Evolutionary conservation across 2,329 filamentous ascomycete genomes (phyloP).

Genomic region (Stagonosporopsis rhizophila): DNA sequence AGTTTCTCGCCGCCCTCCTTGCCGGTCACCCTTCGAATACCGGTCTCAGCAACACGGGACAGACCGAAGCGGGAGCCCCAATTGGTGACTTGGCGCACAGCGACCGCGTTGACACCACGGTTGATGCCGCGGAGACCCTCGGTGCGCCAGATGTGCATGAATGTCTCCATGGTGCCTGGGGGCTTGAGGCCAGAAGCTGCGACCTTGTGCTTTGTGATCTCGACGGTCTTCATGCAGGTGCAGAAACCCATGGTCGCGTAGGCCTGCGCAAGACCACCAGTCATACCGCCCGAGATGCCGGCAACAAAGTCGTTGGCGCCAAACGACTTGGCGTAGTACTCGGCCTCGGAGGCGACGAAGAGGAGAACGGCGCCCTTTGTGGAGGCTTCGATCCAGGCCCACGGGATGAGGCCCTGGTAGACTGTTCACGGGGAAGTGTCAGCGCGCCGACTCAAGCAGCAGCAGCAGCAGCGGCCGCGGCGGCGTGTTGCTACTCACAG

Average conservation of each 20-base stretch:
- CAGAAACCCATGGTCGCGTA: slow-evolving; percentile 99
- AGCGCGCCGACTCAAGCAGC: slow-evolving; percentile 59
- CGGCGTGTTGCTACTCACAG: slow-evolving; percentile 87
- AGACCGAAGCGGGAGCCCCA: slow-evolving; percentile 97
- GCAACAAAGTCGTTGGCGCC: slow-evolving; percentile 87
- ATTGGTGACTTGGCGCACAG: slow-evolving; percentile 99
- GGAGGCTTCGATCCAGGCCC: slow-evolving; percentile 98
- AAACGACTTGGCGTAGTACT: slow-evolving; percentile 85
- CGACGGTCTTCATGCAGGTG: slow-evolving; percentile 99
- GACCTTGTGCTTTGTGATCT: slow-evolving; percentile 98
- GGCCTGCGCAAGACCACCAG: slow-evolving; percentile 93
- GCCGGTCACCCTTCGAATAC: slow-evolving; percentile 78
- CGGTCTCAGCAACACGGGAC: slow-evolving; percentile 86
- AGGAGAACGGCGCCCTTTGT: slow-evolving; percentile 99
- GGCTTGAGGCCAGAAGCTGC: slow-evolving; percentile 82
- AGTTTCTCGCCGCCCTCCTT: slow-evolving; percentile 85
- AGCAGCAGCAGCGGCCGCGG: slow-evolving; percentile 84
- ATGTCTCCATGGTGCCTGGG: slow-evolving; percentile 90
- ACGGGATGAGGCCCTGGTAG: slow-evolving; percentile 97
- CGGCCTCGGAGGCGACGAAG: slow-evolving; percentile 97
- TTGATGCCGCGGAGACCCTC: slow-evolving; percentile 97
- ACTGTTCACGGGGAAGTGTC: slow-evolving; percentile 63
- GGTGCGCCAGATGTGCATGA: slow-evolving; percentile 94
- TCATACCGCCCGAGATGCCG: slow-evolving; percentile 90
- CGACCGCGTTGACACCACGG: slow-evolving; percentile 97